A percentile compares a stretch with the other conserved stretches of the same genome.
These are phyloP conservation scores for Silene latifolia DNA, from an alignment of 148 eudicot species.

Conservation along the genomic window DNA sequence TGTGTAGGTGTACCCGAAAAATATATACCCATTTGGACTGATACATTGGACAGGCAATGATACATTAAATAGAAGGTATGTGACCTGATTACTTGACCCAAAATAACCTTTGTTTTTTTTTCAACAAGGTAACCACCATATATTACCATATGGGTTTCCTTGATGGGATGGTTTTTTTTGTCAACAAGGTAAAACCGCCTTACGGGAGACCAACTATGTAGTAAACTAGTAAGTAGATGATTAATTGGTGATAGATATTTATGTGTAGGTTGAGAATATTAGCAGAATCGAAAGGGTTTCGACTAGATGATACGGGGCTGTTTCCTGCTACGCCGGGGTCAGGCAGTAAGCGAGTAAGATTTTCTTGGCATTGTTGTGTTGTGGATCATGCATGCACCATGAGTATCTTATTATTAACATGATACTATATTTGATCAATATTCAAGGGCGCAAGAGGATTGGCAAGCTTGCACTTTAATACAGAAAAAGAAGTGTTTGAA, in stretches of 20 bases:
- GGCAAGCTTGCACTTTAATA: constrained; percentile 62
- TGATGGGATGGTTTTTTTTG: neutral
- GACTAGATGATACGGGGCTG: constrained; percentile 83
- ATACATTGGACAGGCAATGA: constrained; percentile 98
- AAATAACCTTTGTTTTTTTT: too few species aligned
- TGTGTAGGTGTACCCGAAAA: constrained; percentile 78
- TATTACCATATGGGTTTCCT: neutral
- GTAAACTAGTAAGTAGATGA: neutral
- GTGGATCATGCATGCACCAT: neutral
- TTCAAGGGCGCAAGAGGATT: constrained; percentile 57
- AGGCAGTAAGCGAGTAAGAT: constrained; percentile 60
- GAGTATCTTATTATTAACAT: neutral
- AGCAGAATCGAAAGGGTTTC: constrained; percentile 86
- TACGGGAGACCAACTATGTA: too few species aligned
- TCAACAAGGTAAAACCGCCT: too few species aligned
- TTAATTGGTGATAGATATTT: constrained; percentile 1
- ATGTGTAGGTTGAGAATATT: constrained; percentile 70
- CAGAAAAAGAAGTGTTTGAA: constrained; percentile 83
- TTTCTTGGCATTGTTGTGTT: neutral
- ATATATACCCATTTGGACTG: constrained; percentile 82
- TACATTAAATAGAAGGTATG: constrained; percentile 81
- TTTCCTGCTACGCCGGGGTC: constrained; percentile 76
- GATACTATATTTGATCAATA: neutral
- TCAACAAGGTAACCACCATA: too few species aligned
- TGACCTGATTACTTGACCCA: neutral